phyloP scores from a whole-genome alignment of 1,284 basidiomycete genomes.

The Ustilago curta region DNA sequence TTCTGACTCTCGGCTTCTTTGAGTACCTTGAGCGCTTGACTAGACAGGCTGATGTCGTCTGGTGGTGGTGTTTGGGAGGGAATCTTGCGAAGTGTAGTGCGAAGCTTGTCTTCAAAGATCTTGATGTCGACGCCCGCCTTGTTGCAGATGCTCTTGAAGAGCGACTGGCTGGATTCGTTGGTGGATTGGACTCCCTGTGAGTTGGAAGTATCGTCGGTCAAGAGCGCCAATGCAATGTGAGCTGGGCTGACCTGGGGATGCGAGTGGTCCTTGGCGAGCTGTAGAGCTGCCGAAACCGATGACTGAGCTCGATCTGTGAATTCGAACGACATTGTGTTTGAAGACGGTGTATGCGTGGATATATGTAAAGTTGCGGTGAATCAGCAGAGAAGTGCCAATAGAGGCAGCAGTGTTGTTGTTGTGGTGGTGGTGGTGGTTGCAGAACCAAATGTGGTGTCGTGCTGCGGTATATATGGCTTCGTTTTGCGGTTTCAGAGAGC shows the following conservation, averaged over 20 bases:
- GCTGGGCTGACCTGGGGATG: conserved; percentile 79
- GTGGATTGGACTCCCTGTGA: conserved; percentile 56
- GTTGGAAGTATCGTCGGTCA: conserved; percentile 72
- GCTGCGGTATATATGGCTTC: background rate
- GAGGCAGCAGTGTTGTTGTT: background rate
- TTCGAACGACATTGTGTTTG: conserved; percentile 69
- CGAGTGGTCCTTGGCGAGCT: conserved; percentile 83
- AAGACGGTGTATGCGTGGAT: background rate
- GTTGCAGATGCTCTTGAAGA: conserved; percentile 80
- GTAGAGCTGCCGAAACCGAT: conserved; percentile 77
- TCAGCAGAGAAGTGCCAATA: conserved; percentile 5
- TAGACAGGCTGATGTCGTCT: conserved; percentile 61
- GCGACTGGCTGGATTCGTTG: conserved; percentile 71
- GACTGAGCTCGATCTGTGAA: conserved; percentile 84
- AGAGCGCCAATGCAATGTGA: conserved; percentile 81
- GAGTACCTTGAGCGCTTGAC: conserved; percentile 59
- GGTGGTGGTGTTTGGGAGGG: conserved; percentile 64
- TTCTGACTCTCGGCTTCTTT: conserved; percentile 62
- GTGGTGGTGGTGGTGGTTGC: too few species aligned
- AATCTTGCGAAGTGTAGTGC: conserved; percentile 61
- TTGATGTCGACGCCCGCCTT: conserved; percentile 80
- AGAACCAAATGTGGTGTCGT: background rate
- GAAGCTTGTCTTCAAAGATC: conserved; percentile 59
- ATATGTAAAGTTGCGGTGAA: background rate
- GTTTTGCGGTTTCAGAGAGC: background rate